Conservation (phyloP, 1,284 basidiomycete genomes). For the Peniophora sp. region DNA sequence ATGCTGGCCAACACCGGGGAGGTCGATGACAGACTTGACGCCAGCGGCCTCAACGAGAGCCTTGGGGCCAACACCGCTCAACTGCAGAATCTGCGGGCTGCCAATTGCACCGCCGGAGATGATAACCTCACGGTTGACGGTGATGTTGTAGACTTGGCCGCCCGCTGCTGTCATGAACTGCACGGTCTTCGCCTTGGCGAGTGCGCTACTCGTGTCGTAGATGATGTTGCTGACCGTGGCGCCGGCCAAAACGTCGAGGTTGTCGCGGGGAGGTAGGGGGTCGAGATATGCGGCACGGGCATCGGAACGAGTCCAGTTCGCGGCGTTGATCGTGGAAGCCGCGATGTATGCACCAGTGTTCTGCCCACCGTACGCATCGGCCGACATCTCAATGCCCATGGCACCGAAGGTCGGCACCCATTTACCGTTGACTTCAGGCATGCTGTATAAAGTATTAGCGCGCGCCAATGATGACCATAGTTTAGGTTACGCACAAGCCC, state of each 20-base stretch:
- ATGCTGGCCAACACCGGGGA: slow-evolving; percentile 74
- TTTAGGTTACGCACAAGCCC: slow-evolving; percentile 33
- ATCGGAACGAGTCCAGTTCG: slow-evolving; percentile 63
- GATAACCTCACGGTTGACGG: slow-evolving; percentile 52
- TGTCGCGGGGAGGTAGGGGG: slow-evolving; percentile 45
- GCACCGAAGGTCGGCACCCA: slow-evolving; percentile 42
- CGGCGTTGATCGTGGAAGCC: slow-evolving; percentile 55
- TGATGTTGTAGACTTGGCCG: slow-evolving; percentile 30
- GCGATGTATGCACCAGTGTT: slow-evolving; percentile 49
- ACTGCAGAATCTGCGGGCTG: slow-evolving; percentile 59
- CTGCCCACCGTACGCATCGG: slow-evolving; percentile 41
- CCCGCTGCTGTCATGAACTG: slow-evolving; percentile 36
- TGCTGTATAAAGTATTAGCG: slow-evolving; percentile 19
- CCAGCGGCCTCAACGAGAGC: slow-evolving; percentile 45
- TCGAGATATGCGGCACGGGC: slow-evolving; percentile 66
- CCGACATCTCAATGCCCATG: slow-evolving; percentile 32
- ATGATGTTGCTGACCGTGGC: slow-evolving; percentile 53
- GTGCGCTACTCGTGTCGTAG: slow-evolving; percentile 32
- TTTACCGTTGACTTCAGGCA: slow-evolving; percentile 39
- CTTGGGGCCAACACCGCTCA: slow-evolving; percentile 65
- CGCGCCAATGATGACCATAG: not conserved
- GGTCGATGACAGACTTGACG: slow-evolving; percentile 36
- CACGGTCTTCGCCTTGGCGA: slow-evolving; percentile 39
- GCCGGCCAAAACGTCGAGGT: slow-evolving; percentile 55
- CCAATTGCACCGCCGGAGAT: slow-evolving; percentile 59